These are phyloP conservation scores for Stenogyne calaminthoides DNA, from an alignment of 305 asterid genomes.

Conservation along the genomic window DNA sequence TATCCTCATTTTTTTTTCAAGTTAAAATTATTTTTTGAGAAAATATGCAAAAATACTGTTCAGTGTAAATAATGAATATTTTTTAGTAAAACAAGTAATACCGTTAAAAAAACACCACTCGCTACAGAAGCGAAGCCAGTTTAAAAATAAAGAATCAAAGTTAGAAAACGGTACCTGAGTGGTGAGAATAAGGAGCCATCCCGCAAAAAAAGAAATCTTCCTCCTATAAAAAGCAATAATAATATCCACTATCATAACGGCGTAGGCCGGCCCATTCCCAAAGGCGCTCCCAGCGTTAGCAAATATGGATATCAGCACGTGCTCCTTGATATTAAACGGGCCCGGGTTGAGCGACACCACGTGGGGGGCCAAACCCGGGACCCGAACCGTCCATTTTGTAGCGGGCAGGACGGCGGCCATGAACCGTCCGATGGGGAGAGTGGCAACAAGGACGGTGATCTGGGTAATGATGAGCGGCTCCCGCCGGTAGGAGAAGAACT, in stretches of 20 bases:
- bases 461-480: conserved; percentile 50
- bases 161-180: too few species aligned
- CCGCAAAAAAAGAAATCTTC: too few species aligned
- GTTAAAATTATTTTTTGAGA: too few species aligned
- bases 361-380: conserved; percentile 32
- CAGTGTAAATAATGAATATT: too few species aligned
- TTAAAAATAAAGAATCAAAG: too few species aligned
- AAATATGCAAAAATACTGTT: too few species aligned
- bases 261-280: conserved; percentile 55
- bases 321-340: conserved; percentile 71
- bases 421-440: conserved; percentile 53
- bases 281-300: conserved; percentile 61
- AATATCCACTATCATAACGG: conserved; percentile 46
- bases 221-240: too few species aligned
- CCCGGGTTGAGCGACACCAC: conserved; percentile 59
- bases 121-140: too few species aligned
- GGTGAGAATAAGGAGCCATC: too few species aligned
- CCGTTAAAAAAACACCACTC: too few species aligned
- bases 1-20: too few species aligned
- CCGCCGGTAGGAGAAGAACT: conserved; percentile 48
- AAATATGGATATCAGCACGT: conserved; percentile 60
- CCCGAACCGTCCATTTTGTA: conserved; percentile 29
- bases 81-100: too few species aligned
- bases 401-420: conserved; percentile 49
- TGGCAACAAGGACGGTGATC: conserved; percentile 48